Evolutionary conservation across 202 grass and related monocot species (phyloP).

Genomic region (Zoysia matrella): DNA sequence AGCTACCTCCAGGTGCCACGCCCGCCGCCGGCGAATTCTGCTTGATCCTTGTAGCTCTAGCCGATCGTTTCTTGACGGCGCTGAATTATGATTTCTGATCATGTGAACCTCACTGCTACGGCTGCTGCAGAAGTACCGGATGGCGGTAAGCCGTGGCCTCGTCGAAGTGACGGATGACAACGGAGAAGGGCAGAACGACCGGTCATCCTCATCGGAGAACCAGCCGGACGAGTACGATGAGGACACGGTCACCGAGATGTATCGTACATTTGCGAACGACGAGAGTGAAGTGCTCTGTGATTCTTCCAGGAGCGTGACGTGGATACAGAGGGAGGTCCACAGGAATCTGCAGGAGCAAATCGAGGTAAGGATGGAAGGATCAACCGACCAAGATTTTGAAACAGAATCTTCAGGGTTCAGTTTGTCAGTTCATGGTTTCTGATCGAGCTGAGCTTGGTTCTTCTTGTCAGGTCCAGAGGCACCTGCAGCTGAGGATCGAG

Average conservation of each 20-base stretch:
- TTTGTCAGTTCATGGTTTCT: not conserved
- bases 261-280: not conserved
- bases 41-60: not conserved
- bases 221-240: constrained; percentile 31
- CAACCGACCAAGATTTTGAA: not conserved
- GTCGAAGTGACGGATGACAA: not conserved
- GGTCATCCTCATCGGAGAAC: constrained; percentile 35
- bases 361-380: constrained; percentile 52
- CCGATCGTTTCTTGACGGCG: not conserved
- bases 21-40: not conserved
- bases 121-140: constrained; percentile 73
- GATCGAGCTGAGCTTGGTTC: constrained; percentile 12
- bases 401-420: not conserved
- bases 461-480: constrained; percentile 62
- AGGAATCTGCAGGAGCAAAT: constrained; percentile 74
- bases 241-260: not conserved
- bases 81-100: constrained; percentile 23
- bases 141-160: constrained; percentile 54
- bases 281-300: not conserved
- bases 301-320: constrained; percentile 48
- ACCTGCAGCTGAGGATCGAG: constrained; percentile 46
- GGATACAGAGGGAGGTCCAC: constrained; percentile 73
- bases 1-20: too few relatives aligned
- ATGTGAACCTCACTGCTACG: not conserved
- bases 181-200: constrained; percentile 37